Evolutionary conservation across 2,329 filamentous ascomycete genomes (phyloP).

Genomic region (Daldinia sp.): DNA sequence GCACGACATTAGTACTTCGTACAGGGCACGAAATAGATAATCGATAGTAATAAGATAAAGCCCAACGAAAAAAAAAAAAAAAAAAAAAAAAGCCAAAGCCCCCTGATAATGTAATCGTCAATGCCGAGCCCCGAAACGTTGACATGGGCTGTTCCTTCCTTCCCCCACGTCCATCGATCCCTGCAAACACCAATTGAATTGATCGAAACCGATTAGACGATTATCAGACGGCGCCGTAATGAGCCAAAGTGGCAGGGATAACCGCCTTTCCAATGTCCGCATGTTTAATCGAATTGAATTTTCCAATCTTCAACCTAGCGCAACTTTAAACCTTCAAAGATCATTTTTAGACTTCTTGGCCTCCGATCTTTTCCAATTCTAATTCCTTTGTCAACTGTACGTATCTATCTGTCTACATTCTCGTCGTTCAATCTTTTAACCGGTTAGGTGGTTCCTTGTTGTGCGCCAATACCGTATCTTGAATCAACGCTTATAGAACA

Average conservation of each 20-base stretch:
- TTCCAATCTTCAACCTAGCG: slow-evolving; percentile 5
- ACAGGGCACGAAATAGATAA: neutral
- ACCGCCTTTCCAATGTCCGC: too few species aligned
- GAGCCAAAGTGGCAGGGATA: slow-evolving; percentile 17
- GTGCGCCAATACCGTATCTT: neutral
- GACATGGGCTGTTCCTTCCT: slow-evolving; percentile 22
- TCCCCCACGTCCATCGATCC: slow-evolving; percentile 26
- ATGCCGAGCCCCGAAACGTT: slow-evolving; percentile 21
- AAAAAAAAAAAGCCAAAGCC: too few species aligned
- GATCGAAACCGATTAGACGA: too few species aligned
- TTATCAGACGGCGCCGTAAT: neutral
- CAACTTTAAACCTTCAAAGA: slow-evolving; percentile 8
- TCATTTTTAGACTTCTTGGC: neutral
- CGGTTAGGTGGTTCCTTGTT: too few species aligned
- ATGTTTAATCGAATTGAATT: slow-evolving; percentile 4
- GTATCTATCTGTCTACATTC: neutral
- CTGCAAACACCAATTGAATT: slow-evolving; percentile 15
- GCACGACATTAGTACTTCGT: too few species aligned
- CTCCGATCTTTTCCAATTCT: neutral
- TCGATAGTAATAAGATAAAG: neutral
- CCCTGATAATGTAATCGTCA: slow-evolving; percentile 9
- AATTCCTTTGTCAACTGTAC: neutral
- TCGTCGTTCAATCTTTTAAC: neutral
- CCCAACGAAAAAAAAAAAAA: too few species aligned
- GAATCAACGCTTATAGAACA: neutral